phyloP scores from a whole-genome alignment of 139 green algal genomes.

The Chlamydomonas eustigma region DNA sequence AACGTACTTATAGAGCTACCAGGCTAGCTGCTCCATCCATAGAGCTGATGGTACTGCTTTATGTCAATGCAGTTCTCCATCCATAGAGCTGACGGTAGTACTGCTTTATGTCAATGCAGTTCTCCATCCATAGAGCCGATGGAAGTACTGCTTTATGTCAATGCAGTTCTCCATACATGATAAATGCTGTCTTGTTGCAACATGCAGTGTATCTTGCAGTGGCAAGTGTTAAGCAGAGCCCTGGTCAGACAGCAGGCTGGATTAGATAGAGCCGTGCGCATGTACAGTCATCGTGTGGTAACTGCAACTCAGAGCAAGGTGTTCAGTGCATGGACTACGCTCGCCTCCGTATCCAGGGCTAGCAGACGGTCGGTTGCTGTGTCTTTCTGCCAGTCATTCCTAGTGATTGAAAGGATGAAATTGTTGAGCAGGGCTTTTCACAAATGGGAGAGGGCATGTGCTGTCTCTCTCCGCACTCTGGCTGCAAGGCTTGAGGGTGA shows the following conservation, averaged over 20 bases:
- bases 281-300: conserved; percentile 36
- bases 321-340: conserved; percentile 14
- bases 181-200: too few species aligned
- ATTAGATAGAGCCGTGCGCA: conserved; percentile 33
- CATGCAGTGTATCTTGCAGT: neutral
- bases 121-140: too few species aligned
- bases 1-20: too few species aligned
- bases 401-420: neutral
- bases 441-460: neutral
- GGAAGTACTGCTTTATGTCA: too few species aligned
- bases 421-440: neutral
- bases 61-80: too few species aligned
- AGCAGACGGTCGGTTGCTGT: neutral
- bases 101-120: too few species aligned
- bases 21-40: too few species aligned
- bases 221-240: neutral
- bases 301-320: conserved; percentile 14
- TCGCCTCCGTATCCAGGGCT: too few species aligned
- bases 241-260: conserved; percentile 19
- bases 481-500: neutral
- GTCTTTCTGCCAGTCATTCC: neutral
- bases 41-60: too few species aligned
- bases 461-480: neutral
- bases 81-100: too few species aligned
- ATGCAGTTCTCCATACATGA: too few species aligned